phyloP scores from a whole-genome alignment of 176 grass and related monocot genomes.

The Oryza officinalis region DNA sequence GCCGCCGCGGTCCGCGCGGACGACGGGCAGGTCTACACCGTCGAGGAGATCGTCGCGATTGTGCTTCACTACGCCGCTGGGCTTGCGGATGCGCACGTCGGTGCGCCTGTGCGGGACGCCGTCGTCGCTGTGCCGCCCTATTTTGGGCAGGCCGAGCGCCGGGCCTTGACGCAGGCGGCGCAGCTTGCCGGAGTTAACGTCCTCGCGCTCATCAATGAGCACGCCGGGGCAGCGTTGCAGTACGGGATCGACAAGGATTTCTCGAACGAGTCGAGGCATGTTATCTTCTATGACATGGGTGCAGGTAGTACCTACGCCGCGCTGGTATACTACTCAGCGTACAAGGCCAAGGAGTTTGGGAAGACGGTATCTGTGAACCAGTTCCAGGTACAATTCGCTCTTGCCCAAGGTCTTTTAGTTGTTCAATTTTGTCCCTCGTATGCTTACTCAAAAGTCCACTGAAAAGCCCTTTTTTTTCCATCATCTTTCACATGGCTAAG shows the following conservation, averaged over 20 bases:
- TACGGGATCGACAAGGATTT: constrained; percentile 99
- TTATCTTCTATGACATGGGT: constrained; percentile 97
- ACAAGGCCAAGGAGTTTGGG: constrained; percentile 82
- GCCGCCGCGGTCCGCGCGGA: constrained; percentile 61
- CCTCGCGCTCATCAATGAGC: constrained; percentile 89
- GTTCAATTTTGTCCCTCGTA: not conserved
- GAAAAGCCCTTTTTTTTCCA: not conserved
- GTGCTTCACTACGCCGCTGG: constrained; percentile 73
- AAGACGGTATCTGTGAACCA: constrained; percentile 82
- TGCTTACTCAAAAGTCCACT: not conserved
- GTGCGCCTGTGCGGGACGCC: constrained; percentile 72
- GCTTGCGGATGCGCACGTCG: constrained; percentile 73
- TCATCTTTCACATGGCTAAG: not conserved
- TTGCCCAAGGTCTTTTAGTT: not conserved
- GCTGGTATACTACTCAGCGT: constrained; percentile 86
- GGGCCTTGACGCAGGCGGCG: constrained; percentile 73
- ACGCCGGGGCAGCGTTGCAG: constrained; percentile 93
- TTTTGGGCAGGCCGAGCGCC: constrained; percentile 87
- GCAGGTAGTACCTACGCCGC: constrained; percentile 93
- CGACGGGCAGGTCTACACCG: constrained; percentile 68
- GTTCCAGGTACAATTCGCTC: constrained; percentile 64
- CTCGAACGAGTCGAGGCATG: constrained; percentile 75
- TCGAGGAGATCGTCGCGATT: constrained; percentile 91
- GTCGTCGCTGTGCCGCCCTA: constrained; percentile 86
- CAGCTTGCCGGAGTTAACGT: constrained; percentile 89